Conservation (phyloP, 2,329 filamentous ascomycete species). For the Fusarium circinatum region DNA sequence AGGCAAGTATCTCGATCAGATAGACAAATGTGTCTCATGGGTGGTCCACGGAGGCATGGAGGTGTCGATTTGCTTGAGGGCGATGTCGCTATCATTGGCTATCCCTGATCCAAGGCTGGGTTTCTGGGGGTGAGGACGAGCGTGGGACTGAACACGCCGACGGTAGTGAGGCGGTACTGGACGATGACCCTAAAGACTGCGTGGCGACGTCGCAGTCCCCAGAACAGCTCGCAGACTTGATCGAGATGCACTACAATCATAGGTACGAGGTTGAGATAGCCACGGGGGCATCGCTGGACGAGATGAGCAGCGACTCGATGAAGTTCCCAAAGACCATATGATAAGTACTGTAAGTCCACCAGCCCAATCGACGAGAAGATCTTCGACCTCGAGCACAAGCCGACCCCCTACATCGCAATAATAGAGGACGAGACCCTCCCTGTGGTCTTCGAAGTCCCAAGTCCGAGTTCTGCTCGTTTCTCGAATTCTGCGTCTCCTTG, state of each 20-base stretch:
- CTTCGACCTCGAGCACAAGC: not conserved
- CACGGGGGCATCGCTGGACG: not conserved
- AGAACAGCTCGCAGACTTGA: not conserved
- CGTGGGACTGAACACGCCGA: rapidly evolving
- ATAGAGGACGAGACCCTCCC: not conserved
- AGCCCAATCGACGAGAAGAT: not conserved
- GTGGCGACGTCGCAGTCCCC: not conserved
- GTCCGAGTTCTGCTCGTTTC: not conserved
- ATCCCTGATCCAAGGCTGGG: too few relatives aligned
- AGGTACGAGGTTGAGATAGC: not conserved
- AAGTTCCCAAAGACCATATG: not conserved
- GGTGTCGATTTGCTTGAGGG: not conserved
- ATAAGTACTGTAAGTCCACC: not conserved
- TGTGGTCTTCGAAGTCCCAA: not conserved
- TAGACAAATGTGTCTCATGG: not conserved
- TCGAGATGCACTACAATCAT: not conserved
- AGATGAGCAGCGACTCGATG: not conserved
- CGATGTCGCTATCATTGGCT: not conserved
- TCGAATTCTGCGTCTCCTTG: not conserved
- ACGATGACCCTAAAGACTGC: not conserved
- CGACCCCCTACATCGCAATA: not conserved
- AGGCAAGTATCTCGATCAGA: not conserved
- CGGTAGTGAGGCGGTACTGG: rapidly evolving
- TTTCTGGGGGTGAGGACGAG: not conserved
- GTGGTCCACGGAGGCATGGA: not conserved